Base-by-base conservation (phyloP, 768 basidiomycete genomes). In the Tephrocybe rancida region DNA sequence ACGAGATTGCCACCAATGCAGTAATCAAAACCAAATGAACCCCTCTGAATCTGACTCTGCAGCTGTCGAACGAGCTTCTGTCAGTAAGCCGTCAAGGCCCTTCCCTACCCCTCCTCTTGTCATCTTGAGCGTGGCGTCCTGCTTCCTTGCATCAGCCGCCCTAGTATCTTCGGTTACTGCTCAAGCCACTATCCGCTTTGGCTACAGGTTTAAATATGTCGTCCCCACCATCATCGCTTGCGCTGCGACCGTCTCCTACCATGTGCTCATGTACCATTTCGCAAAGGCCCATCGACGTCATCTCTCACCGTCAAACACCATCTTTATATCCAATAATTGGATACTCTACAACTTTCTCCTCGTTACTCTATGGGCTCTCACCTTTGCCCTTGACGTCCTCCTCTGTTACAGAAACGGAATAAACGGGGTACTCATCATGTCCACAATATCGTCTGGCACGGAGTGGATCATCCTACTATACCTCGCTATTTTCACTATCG, bases 401-500 rank as follows among this genome's bases (percentile, higher is more conserved):
- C 54, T 57, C 37, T 57, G 52, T 26, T 47, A 50, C 13, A 44
- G 47, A 16, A 22, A 38, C 35, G 26, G 44, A 30, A 29, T 35
- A n/a, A n/a, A n/a, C 11, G 16, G 25, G 14, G 55, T 37, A 6
- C 25, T 56, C 16, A 38, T 51, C 5, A 10, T 51, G 19, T n/a
- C 54, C 49, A 56, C 50, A 10, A 51, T 56, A 18, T 48, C 27
- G 50, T 51, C 55, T 46, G 54, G 54, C 18, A 21, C 51, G 3
- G 55, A 56, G 22, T 47, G 55, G 55, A 52, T 48, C 21, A 7
- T 41, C 19, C 50, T 52, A 7, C 50, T 57, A 13, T 34, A 43
- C 25, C 38, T 56, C 32, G 37, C 39, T 5, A 16, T 52, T 22
- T 16, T 35, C 7, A 41, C 29, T n/a, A 27, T 56, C 16, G 38